Percentiles rank a stretch among this genome's conserved stretches.
Evolutionary conservation across 768 basidiomycete genomes (phyloP).

Genomic region (Psilocybe cubensis): DNA sequence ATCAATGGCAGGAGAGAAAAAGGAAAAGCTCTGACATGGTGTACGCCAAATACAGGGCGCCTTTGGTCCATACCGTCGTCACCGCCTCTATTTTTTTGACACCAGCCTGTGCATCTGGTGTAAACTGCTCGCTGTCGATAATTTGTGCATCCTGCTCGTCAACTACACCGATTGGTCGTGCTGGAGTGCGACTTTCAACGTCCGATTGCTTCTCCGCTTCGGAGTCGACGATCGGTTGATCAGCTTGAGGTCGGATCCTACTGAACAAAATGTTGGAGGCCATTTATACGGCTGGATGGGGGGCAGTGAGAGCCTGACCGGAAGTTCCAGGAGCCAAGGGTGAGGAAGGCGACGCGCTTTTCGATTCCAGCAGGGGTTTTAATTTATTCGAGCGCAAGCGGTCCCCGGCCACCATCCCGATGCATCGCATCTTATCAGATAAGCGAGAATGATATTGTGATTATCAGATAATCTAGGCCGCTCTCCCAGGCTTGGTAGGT

Average conservation of each 20-base stretch:
- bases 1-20: not conserved
- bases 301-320: not conserved
- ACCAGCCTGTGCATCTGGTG: not conserved
- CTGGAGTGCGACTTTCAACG: not conserved
- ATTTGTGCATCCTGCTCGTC: not conserved
- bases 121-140: not conserved
- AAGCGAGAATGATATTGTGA: not conserved
- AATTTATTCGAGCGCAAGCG: not conserved
- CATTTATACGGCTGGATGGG: not conserved
- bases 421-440: not conserved
- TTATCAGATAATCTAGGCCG: not conserved
- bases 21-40: not conserved
- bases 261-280: not conserved
- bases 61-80: slow-evolving; percentile 2
- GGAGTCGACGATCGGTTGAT: not conserved
- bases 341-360: not conserved
- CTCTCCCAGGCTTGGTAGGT: not conserved
- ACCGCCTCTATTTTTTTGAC: slow-evolving; percentile 1
- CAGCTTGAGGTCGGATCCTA: not conserved
- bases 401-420: not conserved
- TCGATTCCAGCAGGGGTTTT: not conserved
- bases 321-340: not conserved
- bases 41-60: not conserved
- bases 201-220: not conserved
- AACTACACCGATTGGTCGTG: not conserved